A percentile compares a stretch with the other conserved stretches of the same genome.
These are phyloP conservation scores for Aspergillus nanangensis DNA, from an alignment of 495 filamentous ascomycete genomes.

Conservation along the genomic window DNA sequence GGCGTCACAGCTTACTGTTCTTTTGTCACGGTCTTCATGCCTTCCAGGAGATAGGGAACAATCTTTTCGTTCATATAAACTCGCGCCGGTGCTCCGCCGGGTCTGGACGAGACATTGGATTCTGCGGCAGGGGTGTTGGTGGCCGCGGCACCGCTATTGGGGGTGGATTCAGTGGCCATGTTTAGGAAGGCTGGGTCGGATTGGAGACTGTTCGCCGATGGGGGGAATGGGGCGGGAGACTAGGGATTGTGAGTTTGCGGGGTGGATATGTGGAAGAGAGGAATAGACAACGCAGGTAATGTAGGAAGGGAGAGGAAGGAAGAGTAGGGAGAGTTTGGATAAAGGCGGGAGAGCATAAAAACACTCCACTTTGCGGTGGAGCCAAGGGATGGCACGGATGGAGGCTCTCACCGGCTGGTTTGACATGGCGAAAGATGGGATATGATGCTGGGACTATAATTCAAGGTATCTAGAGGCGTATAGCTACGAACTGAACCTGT, in stretches of 20 bases:
- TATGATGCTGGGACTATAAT: neutral
- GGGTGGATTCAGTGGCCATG: conserved; percentile 17
- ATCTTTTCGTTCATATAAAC: conserved; percentile 89
- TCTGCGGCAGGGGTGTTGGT: conserved; percentile 35
- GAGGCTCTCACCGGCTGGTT: neutral
- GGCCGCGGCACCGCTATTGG: conserved; percentile 15
- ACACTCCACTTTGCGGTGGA: too few relatives aligned
- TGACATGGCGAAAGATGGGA: neutral
- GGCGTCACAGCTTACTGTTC: conserved; percentile 60
- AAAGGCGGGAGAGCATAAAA: neutral
- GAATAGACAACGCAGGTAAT: neutral
- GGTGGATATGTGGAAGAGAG: neutral
- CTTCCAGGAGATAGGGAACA: conserved; percentile 78
- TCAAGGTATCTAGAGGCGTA: too few relatives aligned
- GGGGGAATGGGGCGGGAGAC: neutral
- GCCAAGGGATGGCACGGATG: neutral
- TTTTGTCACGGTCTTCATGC: conserved; percentile 82
- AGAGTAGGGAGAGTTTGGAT: neutral
- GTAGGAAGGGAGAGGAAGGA: neutral
- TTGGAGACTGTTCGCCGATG: too few relatives aligned
- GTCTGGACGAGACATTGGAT: conserved; percentile 33
- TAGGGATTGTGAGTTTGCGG: neutral
- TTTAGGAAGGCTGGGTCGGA: conserved; percentile 2
- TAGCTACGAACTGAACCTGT: too few relatives aligned
- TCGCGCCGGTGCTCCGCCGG: conserved; percentile 80